Conservation (phyloP, 2,329 filamentous ascomycete species). For the Chrysosporium keratinophilum region DNA sequence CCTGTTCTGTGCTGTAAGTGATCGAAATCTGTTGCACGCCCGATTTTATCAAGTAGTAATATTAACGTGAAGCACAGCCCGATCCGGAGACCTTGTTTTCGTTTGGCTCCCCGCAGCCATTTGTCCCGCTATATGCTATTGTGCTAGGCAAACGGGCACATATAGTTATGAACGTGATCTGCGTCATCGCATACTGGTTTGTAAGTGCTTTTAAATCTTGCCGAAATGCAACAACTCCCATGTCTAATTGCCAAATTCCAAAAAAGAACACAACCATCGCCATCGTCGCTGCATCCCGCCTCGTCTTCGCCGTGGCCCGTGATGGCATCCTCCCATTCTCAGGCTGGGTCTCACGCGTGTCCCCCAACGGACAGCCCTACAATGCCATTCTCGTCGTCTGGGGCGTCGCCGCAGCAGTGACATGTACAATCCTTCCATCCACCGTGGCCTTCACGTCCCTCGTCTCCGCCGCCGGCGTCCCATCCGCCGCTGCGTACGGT, state of each 20-base stretch:
- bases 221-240: neutral
- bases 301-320: constrained; percentile 53
- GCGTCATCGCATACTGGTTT: constrained; percentile 43
- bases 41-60: neutral
- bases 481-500: constrained; percentile 44
- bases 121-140: constrained; percentile 48
- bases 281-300: constrained; percentile 49
- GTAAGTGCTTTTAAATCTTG: constrained; percentile 26
- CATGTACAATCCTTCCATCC: constrained; percentile 51
- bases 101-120: constrained; percentile 48
- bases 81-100: constrained; percentile 44
- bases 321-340: constrained; percentile 53
- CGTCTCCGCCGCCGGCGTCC: constrained; percentile 44
- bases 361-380: constrained; percentile 45
- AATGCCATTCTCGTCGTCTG: constrained; percentile 53
- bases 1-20: constrained; percentile 46
- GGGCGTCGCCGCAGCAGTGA: constrained; percentile 44
- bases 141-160: constrained; percentile 48
- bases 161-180: constrained; percentile 53
- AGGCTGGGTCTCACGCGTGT: constrained; percentile 47
- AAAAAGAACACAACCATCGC: constrained; percentile 49
- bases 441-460: constrained; percentile 45
- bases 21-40: neutral
- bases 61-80: constrained; percentile 31
- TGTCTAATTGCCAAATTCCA: constrained; percentile 4